Base-by-base conservation (phyloP, 140 eudicot genomes). In the Bidens hawaiensis region DNA sequence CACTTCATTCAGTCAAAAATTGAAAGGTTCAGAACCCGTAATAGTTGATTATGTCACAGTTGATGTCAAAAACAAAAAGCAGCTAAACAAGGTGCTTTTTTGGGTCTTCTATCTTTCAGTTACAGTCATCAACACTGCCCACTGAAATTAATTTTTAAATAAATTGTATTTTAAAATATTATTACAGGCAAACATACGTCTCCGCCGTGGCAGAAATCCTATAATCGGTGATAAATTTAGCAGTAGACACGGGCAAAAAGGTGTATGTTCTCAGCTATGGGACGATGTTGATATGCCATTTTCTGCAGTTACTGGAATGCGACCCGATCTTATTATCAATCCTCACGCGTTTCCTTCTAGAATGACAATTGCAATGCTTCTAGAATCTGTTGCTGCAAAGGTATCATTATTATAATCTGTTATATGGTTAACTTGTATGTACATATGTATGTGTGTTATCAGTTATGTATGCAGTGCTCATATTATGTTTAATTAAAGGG, bases 311-410 rank as follows among this genome's bases (percentile, higher is more conserved):
- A 85, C 94, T 3, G 99, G 99, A 67, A 93, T 93, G 96, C 75
- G 95, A 15, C 99, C 99, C 5, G 99, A 93, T 78, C 95, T 93
- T 64, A 93, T 93, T 15, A 93, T 93, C 69, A 93, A 93, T 71
- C 99, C 99, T 0, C 99, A 93, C 52, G 99, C 99, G 22, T 93
- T 93, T 72, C 96, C 99, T 78, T 93, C 99, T 13, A 81, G 99
- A 72, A 93, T 93, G 99, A 93, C 99, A 24, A 93, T 93, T 50
- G 96, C 88, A 2, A 93, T 93, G 99, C 96, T 93, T 82, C 76
- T 93, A 78, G 99, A 93, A 75, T 93, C 99, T 21, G 79, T 93
- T 40, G 99, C 96, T 76, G 95, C 99, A 63, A 93, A 93, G 97
- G 97, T 90, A 79, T 40, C 24, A n/a, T n/a, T 5, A 31, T 31